A percentile compares a stretch with the other conserved stretches of the same genome.
These are phyloP conservation scores for Corinectria fuckeliana DNA, from an alignment of 2,329 filamentous ascomycete species.

Conservation along the genomic window DNA sequence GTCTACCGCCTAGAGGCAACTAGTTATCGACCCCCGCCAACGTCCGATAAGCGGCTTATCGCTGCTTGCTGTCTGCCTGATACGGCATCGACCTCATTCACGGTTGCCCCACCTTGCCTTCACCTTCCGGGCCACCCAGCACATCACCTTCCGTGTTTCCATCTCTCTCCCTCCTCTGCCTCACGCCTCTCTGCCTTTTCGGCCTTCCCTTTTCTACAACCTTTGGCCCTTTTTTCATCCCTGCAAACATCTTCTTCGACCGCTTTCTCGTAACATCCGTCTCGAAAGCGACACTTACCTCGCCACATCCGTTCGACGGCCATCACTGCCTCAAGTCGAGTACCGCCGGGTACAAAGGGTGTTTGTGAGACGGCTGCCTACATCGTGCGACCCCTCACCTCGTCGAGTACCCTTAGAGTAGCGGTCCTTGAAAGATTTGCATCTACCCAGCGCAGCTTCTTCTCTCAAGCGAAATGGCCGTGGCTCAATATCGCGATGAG, in stretches of 20 bases:
- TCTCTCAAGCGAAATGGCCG: slow-evolving; percentile 24
- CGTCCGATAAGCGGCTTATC: slow-evolving; percentile 41
- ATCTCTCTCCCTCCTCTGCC: slow-evolving; percentile 14
- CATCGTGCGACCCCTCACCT: slow-evolving; percentile 24
- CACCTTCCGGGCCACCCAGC: slow-evolving; percentile 35
- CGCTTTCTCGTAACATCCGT: neutral
- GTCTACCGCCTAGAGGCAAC: slow-evolving; percentile 5
- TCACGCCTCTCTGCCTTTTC: slow-evolving; percentile 4
- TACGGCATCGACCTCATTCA: slow-evolving; percentile 37
- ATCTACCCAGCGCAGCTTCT: neutral
- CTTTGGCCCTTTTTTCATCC: neutral
- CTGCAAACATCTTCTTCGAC: neutral
- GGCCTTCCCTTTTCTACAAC: neutral
- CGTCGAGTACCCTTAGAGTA: slow-evolving; percentile 12
- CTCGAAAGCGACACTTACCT: neutral
- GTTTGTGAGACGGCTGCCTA: slow-evolving; percentile 23
- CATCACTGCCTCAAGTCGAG: slow-evolving; percentile 26
- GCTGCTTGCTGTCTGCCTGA: slow-evolving; percentile 42
- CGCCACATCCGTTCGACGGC: slow-evolving; percentile 5
- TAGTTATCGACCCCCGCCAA: slow-evolving; percentile 27
- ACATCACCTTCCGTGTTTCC: slow-evolving; percentile 24
- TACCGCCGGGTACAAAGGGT: slow-evolving; percentile 18
- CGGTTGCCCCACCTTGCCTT: slow-evolving; percentile 40
- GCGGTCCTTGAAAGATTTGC: neutral
- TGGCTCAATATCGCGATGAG: slow-evolving; percentile 36